Base-by-base conservation (phyloP, 495 filamentous ascomycete species). In the Aspergillus coremiiformis region DNA sequence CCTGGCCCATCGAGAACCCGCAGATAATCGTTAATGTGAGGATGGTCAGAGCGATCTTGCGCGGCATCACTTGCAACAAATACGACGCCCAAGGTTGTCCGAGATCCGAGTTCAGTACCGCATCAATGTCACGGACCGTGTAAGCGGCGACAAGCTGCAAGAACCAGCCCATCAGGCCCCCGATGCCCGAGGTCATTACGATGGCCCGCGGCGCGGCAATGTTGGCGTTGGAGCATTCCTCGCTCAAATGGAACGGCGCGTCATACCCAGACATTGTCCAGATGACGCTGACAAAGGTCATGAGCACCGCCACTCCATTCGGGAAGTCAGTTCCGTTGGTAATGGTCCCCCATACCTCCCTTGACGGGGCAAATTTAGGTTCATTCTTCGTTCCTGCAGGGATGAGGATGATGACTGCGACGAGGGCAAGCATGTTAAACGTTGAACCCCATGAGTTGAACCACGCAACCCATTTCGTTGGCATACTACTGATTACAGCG, bases 1-100 rank as follows among this genome's bases (percentile, higher is more conserved):
- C 86, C 69, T 90, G 86, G 17, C 86, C 86, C 86, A 90, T 90
- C 15, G 78, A 84, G 65, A 87, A 90, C 3, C 82, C 84, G 59
- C 85, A 87, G 44, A 88, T 70, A 59, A 90, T 87, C 4, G 85
- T 90, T 27, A 90, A 66, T 3, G 75, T 69, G 7, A 89, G 77
- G 53, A 88, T 80, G 4, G 78, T 81, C 9, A 89, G 71, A n/a
- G 82, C 81, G 1, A 73, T 78, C 20, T 81, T 82, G 56, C 80
- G 75, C 0, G 84, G 82, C 56, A 90, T 68, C 30, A 86, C 75
- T 59, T 90, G 85, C 15, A 85, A 72, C 4, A 89, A 67, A 53
- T 90, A 90, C 0, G 84, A 82, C 0, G 86, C 86, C 76, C 84
- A 90, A 5, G 86, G 86, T 63, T 90, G 85, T 12, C 84, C 86